Percentiles rank a stretch among this genome's conserved stretches.
Conservation (phyloP, 2,329 filamentous ascomycete species). For the Venturia carpophila region DNA sequence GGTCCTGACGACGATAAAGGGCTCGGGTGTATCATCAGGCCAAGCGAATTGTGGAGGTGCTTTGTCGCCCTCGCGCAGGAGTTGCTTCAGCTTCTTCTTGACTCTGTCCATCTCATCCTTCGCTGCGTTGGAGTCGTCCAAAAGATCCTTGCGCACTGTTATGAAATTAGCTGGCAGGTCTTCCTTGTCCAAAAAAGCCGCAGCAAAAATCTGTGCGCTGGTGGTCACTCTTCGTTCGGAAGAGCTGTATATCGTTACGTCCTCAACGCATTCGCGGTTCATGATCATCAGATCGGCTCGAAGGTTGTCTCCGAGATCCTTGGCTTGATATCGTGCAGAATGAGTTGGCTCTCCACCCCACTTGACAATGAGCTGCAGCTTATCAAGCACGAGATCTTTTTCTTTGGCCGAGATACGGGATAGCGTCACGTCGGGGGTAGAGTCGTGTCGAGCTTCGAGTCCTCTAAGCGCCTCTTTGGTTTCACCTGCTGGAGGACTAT, state of each 20-base stretch:
- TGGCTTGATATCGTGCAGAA: conserved; percentile 89
- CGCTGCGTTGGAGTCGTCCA: conserved; percentile 96
- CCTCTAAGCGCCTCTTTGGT: conserved; percentile 8
- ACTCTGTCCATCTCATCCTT: conserved; percentile 99
- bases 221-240: conserved; percentile 91
- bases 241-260: conserved; percentile 91
- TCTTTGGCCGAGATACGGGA: conserved; percentile 91
- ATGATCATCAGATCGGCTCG: conserved; percentile 87
- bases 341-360: conserved; percentile 99
- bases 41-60: conserved; percentile 96
- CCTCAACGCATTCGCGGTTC: conserved; percentile 84
- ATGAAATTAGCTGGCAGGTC: conserved; percentile 82
- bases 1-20: conserved; percentile 81
- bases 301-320: conserved; percentile 93
- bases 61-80: conserved; percentile 85
- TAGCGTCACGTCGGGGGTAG: conserved; percentile 39
- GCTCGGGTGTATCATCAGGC: conserved; percentile 91
- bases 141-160: conserved; percentile 81
- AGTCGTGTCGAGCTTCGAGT: conserved; percentile 3
- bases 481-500: neutral
- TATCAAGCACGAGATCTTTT: conserved; percentile 87
- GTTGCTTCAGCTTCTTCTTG: conserved; percentile 95
- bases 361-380: conserved; percentile 94
- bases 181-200: conserved; percentile 79
- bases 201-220: conserved; percentile 92